A percentile compares a stretch with the other conserved stretches of the same genome.
Evolutionary conservation across 2,329 filamentous ascomycete genomes (phyloP).

Genomic region (Colletotrichum lentis): DNA sequence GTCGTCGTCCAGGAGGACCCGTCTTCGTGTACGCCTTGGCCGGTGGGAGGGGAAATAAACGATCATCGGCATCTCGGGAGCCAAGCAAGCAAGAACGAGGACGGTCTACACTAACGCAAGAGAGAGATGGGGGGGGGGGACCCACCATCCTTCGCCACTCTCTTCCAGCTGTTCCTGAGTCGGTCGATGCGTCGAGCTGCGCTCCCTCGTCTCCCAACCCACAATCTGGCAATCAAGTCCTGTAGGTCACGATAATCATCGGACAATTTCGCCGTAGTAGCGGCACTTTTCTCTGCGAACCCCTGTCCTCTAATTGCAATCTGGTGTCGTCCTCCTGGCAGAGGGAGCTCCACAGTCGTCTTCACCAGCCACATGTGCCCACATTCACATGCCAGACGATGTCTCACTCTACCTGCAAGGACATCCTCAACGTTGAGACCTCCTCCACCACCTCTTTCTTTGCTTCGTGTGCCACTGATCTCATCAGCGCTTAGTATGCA

Average conservation of each 20-base stretch:
- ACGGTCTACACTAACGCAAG: too few relatives aligned
- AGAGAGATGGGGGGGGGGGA: too few relatives aligned
- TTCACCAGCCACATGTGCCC: conserved; percentile 28
- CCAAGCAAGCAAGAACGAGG: neutral
- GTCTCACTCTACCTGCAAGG: conserved; percentile 19
- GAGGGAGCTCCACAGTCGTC: neutral
- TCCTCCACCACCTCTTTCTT: neutral
- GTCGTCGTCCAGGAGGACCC: neutral
- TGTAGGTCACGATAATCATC: conserved; percentile 17
- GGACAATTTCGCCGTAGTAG: conserved; percentile 19
- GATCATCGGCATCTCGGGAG: conserved; percentile 6
- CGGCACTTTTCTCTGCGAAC: neutral
- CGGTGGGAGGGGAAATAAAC: neutral
- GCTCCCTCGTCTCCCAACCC: neutral
- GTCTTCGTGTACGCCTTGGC: neutral
- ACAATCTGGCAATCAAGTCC: neutral
- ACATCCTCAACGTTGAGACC: conserved; percentile 29
- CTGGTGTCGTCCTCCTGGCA: neutral
- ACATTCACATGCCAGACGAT: conserved; percentile 36
- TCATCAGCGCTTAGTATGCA: conserved; percentile 6
- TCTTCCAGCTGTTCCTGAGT: neutral
- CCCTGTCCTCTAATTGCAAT: conserved; percentile 13
- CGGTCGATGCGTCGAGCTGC: neutral
- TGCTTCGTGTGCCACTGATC: conserved; percentile 8
- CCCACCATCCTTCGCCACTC: conserved; percentile 4